Conservation (phyloP, 2,329 filamentous ascomycete species). For the Ophiostoma sp. region DNA sequence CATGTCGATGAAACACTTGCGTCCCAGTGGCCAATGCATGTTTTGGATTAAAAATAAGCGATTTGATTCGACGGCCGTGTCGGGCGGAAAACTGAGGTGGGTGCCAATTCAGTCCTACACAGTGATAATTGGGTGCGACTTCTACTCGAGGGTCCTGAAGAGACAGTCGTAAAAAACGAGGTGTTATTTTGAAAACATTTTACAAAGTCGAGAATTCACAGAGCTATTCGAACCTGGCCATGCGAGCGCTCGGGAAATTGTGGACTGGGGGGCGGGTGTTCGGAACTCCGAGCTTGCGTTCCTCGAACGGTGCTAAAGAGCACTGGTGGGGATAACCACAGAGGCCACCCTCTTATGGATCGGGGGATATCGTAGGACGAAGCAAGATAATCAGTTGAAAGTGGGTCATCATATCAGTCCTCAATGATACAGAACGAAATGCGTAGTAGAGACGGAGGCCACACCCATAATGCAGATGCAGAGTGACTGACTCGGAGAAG, state of each 20-base stretch:
- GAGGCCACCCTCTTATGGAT: neutral
- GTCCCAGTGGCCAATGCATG: neutral
- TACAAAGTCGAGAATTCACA: neutral
- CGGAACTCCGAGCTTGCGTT: slow-evolving; percentile 1
- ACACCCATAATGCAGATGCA: too few relatives aligned
- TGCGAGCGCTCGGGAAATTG: neutral
- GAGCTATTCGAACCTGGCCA: neutral
- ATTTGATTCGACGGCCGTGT: neutral
- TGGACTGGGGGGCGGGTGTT: neutral
- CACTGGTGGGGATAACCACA: neutral
- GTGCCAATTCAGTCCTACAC: neutral
- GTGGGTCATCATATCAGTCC: neutral
- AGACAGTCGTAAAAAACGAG: too few relatives aligned
- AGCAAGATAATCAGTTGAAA: neutral
- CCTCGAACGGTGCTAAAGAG: neutral
- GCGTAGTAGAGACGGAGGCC: too few relatives aligned
- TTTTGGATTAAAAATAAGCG: neutral
- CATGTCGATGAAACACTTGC: neutral
- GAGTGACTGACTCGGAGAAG: neutral
- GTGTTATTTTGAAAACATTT: neutral
- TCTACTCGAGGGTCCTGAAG: too few relatives aligned
- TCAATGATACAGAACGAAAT: neutral
- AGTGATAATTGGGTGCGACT: neutral
- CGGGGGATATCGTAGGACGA: neutral
- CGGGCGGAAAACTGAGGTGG: neutral